Evolutionary conservation across 1,284 basidiomycete genomes (phyloP).

Genomic region (Trichosporon faecale): DNA sequence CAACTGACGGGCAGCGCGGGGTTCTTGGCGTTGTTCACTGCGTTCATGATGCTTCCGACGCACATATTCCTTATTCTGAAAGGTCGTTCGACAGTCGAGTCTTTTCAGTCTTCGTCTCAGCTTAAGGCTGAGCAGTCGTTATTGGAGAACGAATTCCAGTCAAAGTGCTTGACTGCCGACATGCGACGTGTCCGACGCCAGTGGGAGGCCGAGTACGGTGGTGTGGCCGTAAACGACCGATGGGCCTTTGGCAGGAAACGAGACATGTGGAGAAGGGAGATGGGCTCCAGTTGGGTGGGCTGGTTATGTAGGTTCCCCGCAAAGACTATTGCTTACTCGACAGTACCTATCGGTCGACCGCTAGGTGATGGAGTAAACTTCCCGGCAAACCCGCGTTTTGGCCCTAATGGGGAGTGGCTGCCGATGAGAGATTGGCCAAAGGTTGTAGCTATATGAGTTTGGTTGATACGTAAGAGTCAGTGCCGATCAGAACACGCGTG

Average conservation of each 20-base stretch:
- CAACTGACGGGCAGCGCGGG: slow-evolving; percentile 32
- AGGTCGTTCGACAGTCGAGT: slow-evolving; percentile 46
- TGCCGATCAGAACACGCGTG: background rate
- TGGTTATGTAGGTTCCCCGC: slow-evolving; percentile 47
- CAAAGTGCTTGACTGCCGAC: slow-evolving; percentile 10
- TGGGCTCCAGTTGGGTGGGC: slow-evolving; percentile 39
- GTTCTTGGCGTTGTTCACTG: slow-evolving; percentile 45
- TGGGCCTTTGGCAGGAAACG: slow-evolving; percentile 40
- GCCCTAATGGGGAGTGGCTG: slow-evolving; percentile 49
- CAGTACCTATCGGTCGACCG: slow-evolving; percentile 48
- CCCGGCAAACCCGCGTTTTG: slow-evolving; percentile 45
- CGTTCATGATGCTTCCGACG: slow-evolving; percentile 35
- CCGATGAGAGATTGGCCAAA: slow-evolving; percentile 46
- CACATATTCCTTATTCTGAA: slow-evolving; percentile 42
- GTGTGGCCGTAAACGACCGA: slow-evolving; percentile 39
- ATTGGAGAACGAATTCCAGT: slow-evolving; percentile 36
- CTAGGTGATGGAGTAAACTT: slow-evolving; percentile 46
- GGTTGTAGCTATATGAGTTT: slow-evolving; percentile 13
- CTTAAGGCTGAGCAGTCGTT: slow-evolving; percentile 36
- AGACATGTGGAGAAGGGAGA: slow-evolving; percentile 43
- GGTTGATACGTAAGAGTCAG: background rate
- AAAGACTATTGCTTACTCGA: background rate
- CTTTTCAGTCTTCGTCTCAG: slow-evolving; percentile 40
- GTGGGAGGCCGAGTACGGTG: slow-evolving; percentile 50
- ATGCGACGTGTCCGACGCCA: slow-evolving; percentile 12